Conservation (phyloP, 331 rosid genomes). For the Erythrophleum ivorense region DNA sequence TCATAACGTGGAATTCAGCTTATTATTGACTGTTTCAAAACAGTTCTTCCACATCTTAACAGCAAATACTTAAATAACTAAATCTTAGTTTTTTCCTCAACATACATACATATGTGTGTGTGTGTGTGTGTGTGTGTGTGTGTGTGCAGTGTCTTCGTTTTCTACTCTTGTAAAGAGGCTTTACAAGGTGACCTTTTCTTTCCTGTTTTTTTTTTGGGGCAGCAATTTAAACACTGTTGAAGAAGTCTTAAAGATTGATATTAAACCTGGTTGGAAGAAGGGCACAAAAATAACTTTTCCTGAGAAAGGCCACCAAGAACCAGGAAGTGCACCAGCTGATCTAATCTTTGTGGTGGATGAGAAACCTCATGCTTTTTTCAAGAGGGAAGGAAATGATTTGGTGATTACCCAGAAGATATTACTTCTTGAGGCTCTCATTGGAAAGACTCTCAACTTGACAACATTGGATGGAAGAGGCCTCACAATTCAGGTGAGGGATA, state of each 20-base stretch:
- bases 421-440: constrained; percentile 22
- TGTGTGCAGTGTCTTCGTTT: not conserved
- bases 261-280: constrained; percentile 33
- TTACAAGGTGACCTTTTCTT: not conserved
- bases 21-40: constrained; percentile 1
- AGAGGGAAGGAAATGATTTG: constrained; percentile 22
- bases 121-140: no score
- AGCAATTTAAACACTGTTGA: not conserved
- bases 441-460: constrained; percentile 25
- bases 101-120: no score
- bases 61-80: not conserved
- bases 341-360: constrained; percentile 13
- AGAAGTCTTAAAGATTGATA: constrained; percentile 17
- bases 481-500: constrained; percentile 14
- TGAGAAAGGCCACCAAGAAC: constrained; percentile 28
- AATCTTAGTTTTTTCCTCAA: not conserved
- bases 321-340: constrained; percentile 7
- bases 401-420: constrained; percentile 21
- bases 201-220: not conserved
- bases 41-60: not conserved
- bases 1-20: not conserved
- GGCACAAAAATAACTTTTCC: constrained; percentile 32
- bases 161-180: not conserved
- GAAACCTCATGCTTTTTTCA: constrained; percentile 16
- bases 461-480: constrained; percentile 28